phyloP scores from a whole-genome alignment of 208 protist genomes.

The Crithidia fasciculata region DNA sequence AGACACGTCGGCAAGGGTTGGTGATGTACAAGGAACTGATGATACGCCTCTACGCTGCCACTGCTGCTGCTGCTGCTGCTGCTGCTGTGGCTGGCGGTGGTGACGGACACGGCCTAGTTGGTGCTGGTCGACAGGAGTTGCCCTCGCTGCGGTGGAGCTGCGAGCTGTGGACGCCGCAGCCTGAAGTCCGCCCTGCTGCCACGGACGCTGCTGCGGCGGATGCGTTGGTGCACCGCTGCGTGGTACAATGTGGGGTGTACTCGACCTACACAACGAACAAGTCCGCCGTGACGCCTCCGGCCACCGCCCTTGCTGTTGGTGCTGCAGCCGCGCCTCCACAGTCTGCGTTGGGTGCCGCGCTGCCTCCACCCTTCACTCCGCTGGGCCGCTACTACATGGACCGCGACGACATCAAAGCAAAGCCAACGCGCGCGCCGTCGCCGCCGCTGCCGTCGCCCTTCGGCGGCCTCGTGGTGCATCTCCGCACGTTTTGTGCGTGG shows the following conservation, averaged over 20 bases:
- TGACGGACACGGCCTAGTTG: neutral
- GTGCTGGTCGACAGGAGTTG: neutral
- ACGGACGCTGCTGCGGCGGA: neutral
- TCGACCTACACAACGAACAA: constrained; percentile 7
- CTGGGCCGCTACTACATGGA: neutral
- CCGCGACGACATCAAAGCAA: neutral
- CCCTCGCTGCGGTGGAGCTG: constrained; percentile 14
- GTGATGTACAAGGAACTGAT: constrained; percentile 13
- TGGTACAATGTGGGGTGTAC: constrained; percentile 4
- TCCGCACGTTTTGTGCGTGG: constrained; percentile 10
- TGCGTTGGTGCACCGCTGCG: neutral
- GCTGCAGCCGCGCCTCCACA: neutral
- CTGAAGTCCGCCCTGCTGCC: neutral
- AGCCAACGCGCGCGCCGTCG: neutral
- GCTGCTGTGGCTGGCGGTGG: neutral
- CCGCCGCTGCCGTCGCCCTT: neutral
- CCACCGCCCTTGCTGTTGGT: neutral
- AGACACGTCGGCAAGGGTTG: constrained; percentile 13
- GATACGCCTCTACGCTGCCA: neutral
- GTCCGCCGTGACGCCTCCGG: neutral
- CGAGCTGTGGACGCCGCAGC: constrained; percentile 15
- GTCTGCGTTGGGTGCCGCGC: neutral
- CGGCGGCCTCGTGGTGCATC: neutral
- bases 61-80: neutral
- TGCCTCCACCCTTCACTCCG: neutral